A percentile compares a stretch with the other conserved stretches of the same genome.
These are phyloP conservation scores for Casuarina glauca DNA, from an alignment of 306 rosid species.

Conservation along the genomic window DNA sequence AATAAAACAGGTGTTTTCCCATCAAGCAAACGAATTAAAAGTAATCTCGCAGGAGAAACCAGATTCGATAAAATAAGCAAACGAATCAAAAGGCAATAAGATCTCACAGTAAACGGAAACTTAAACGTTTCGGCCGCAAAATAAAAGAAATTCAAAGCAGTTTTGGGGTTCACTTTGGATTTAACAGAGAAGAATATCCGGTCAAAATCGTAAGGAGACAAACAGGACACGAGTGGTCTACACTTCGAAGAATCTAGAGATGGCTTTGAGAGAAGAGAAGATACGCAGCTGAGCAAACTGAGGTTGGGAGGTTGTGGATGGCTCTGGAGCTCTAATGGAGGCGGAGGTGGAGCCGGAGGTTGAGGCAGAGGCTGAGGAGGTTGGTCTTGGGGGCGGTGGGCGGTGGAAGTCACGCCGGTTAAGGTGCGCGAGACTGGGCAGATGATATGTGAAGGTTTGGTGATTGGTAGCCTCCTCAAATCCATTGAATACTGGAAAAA, in stretches of 20 bases:
- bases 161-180: constrained; percentile 48
- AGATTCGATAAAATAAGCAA: constrained; percentile 50
- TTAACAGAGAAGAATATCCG: constrained; percentile 41
- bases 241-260: constrained; percentile 61
- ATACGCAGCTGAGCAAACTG: constrained; percentile 26
- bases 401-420: constrained; percentile 41
- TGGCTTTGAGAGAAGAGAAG: constrained; percentile 52
- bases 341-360: not conserved
- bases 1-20: constrained; percentile 37
- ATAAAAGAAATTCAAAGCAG: constrained; percentile 55
- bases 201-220: constrained; percentile 62
- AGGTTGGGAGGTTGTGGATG: constrained; percentile 25
- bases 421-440: constrained; percentile 37
- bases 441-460: constrained; percentile 30
- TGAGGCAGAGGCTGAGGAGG: not conserved
- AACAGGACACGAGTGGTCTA: constrained; percentile 44
- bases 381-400: constrained; percentile 27
- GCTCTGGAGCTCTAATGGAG: constrained; percentile 22
- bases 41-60: constrained; percentile 49
- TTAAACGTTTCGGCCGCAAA: constrained; percentile 40
- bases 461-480: constrained; percentile 35
- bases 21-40: constrained; percentile 55
- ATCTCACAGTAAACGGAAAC: constrained; percentile 58
- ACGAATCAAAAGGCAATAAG: constrained; percentile 62
- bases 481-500: constrained; percentile 40